Conservation (phyloP, 2,329 filamentous ascomycete species). For the Teratosphaeria gauchensis region DNA sequence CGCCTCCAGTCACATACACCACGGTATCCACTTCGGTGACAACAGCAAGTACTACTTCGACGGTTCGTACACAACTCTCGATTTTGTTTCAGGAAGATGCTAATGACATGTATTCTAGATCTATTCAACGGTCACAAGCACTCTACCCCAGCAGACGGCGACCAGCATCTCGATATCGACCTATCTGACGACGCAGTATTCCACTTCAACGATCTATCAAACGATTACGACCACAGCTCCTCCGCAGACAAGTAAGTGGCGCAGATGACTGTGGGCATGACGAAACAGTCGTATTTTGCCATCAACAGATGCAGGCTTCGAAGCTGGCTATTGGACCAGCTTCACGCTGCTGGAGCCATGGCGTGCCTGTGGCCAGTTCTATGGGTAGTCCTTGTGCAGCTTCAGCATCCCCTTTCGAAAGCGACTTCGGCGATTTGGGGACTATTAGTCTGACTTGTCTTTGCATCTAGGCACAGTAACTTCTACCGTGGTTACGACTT, state of each 20-base stretch:
- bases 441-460: background rate
- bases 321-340: too few relatives aligned
- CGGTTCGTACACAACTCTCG: background rate
- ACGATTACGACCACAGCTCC: background rate
- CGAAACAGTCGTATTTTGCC: too few relatives aligned
- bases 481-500: background rate
- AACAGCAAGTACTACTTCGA: background rate
- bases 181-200: background rate
- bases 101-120: background rate
- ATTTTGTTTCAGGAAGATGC: background rate
- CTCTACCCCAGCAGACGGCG: background rate
- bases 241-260: background rate
- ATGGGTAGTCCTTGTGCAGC: too few relatives aligned
- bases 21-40: background rate
- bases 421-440: too few relatives aligned
- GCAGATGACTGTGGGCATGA: background rate
- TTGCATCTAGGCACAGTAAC: background rate
- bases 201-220: background rate
- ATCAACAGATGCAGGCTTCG: too few relatives aligned
- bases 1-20: background rate
- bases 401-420: too few relatives aligned
- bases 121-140: background rate
- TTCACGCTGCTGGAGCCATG: too few relatives aligned
- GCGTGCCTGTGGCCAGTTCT: too few relatives aligned
- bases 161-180: background rate